Base-by-base conservation (phyloP, 257 asterid species). In the Mitragyna speciosa region DNA sequence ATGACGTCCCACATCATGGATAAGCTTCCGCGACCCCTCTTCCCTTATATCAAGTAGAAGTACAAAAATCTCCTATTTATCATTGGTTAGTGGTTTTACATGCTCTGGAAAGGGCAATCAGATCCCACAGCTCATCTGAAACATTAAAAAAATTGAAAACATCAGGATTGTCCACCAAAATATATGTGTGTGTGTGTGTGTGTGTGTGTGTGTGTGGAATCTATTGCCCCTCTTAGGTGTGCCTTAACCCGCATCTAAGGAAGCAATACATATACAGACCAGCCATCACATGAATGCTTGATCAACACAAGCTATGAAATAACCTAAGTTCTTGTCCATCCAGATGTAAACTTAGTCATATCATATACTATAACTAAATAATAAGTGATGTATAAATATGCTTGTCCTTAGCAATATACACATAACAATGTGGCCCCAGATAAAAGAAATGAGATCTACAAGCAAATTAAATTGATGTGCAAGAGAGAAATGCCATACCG, bases 81-180 rank as follows among this genome's bases (percentile, higher is more conserved):
- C 39, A 71, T 67, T 64, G 20, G 1, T 31, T 51, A 52, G 30
- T n/a, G 48, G 52, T 31, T 47, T 41, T 48, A 48, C 5, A 36
- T 9, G 58, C 9, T 36, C 63, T 48, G 49, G 68, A 30, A 65
- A 64, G 76, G 47, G 36, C 70, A 30, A 68, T 22, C 39, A 31
- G n/a, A 30, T 78, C 49, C 67, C 54, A 30, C 54, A 31, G 49
- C 65, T 48, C 67, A 73, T 54, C 78, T 79, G 59, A 64, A 64
- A 17, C 33, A 58, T 33, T 51, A 17, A 3, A 16, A 16, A 70
- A 17, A 1, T 56, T 17, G 36, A 20, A 72, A 39, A 54, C 54
- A 48, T 77, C 72, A 76, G 47, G 73, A 49, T 43, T 26, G 12
- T 70, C 26, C 33, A 19, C 31, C n/a, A n/a, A n/a, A n/a, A n/a